These are phyloP conservation scores for Mortierella sp. DNA, from an alignment of 371 early-diverging fungal species.

Conservation along the genomic window DNA sequence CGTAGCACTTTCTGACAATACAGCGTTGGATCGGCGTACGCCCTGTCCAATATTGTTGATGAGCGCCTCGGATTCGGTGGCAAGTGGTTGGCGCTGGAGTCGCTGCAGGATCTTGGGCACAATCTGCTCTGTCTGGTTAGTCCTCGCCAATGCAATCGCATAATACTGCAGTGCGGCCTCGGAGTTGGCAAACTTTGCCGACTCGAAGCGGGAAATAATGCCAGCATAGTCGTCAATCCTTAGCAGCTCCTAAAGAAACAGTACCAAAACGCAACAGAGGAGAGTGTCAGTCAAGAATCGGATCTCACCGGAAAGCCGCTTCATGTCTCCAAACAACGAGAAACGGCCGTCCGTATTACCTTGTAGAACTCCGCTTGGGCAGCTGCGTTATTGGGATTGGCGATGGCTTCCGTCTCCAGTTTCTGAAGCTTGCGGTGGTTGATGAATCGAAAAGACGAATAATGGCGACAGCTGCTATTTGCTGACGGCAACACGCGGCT, in stretches of 20 bases:
- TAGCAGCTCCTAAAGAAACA: constrained; percentile 72
- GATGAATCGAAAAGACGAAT: constrained; percentile 58
- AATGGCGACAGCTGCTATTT: constrained; percentile 25
- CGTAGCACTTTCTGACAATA: constrained; percentile 14
- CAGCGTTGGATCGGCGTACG: constrained; percentile 24
- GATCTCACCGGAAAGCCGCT: background rate
- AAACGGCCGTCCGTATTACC: too few relatives aligned
- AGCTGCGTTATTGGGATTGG: constrained; percentile 67
- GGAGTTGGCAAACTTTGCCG: constrained; percentile 70
- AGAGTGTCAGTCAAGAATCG: background rate
- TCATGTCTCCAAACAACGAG: background rate
- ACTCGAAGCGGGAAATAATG: constrained; percentile 79
- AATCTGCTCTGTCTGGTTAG: constrained; percentile 71
- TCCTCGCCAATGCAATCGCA: constrained; percentile 74
- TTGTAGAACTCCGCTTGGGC: constrained; percentile 80
- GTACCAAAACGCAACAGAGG: background rate
- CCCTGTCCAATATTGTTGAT: constrained; percentile 28
- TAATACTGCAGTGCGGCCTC: constrained; percentile 78
- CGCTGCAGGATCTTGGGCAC: constrained; percentile 73
- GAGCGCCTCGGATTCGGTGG: constrained; percentile 41
- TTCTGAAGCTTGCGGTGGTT: constrained; percentile 65
- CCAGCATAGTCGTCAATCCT: constrained; percentile 69
- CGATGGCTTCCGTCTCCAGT: constrained; percentile 78
- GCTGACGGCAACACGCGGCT: constrained; percentile 2
- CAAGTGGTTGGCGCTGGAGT: constrained; percentile 61